Conservation (phyloP, 208 protist genomes). For the Acanthamoeba healyi region DNA sequence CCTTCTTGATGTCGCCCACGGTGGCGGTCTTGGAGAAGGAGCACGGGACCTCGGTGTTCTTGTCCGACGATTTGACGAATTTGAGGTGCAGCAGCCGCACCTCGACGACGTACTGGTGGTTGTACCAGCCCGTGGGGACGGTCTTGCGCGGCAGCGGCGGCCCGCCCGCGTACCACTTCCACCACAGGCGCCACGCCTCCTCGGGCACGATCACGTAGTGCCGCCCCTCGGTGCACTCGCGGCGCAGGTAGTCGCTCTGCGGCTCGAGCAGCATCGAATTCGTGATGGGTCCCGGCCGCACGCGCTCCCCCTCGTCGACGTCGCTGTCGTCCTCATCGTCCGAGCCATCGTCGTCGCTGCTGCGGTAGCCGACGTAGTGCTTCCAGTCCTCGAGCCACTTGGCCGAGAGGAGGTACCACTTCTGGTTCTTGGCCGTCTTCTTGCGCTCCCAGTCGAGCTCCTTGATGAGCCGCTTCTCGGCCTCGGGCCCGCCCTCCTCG, state of each 20-base stretch:
- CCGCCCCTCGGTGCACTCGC: conserved; percentile 1
- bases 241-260: conserved; percentile 13
- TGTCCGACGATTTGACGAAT: conserved; percentile 43
- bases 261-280: conserved; percentile 59
- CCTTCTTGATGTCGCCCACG: conserved; percentile 46
- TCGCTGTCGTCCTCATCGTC: background rate
- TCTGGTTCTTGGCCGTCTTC: conserved; percentile 1
- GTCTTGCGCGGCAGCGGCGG: conserved; percentile 48
- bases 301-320: background rate
- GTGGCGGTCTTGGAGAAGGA: conserved; percentile 67
- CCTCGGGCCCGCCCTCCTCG: background rate
- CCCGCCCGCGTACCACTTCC: conserved; percentile 70
- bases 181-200: conserved; percentile 37
- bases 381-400: conserved; percentile 71
- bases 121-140: background rate
- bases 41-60: conserved; percentile 14
- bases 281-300: conserved; percentile 45
- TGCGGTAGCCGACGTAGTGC: conserved; percentile 17
- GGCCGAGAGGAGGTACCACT: conserved; percentile 55
- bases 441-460: conserved; percentile 49
- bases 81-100: conserved; percentile 63
- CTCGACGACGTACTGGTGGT: conserved; percentile 58
- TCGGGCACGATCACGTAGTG: conserved; percentile 54
- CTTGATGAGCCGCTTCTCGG: conserved; percentile 52
- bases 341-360: background rate